Percentiles rank a stretch among this genome's conserved stretches.
Conservation (phyloP, 2,329 filamentous ascomycete genomes). For the Purpureocillium takamizusanense region DNA sequence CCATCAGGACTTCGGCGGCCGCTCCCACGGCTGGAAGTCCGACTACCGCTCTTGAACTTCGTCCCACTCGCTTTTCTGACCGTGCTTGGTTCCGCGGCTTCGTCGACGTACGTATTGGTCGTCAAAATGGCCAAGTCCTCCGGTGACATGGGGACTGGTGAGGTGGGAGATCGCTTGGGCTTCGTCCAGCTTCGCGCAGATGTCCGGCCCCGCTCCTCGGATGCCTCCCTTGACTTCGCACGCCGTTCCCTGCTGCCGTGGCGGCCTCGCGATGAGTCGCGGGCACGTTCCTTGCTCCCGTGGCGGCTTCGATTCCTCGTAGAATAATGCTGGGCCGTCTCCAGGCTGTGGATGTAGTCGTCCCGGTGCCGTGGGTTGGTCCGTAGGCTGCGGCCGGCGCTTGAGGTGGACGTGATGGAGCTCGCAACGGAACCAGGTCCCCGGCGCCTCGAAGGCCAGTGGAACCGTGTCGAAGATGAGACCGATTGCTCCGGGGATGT, state of each 20-base stretch:
- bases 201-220: conserved; percentile 62
- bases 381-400: conserved; percentile 40
- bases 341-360: conserved; percentile 79
- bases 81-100: conserved; percentile 32
- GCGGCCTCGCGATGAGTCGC: conserved; percentile 34
- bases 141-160: conserved; percentile 88
- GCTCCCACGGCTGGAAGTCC: conserved; percentile 38
- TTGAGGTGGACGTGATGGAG: conserved; percentile 48
- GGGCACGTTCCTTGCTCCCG: conserved; percentile 36
- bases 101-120: conserved; percentile 28
- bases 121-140: conserved; percentile 66
- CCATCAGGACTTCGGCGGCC: conserved; percentile 39
- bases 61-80: conserved; percentile 32
- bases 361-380: conserved; percentile 56
- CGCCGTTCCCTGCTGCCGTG: conserved; percentile 40
- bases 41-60: conserved; percentile 27
- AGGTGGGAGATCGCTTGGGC: conserved; percentile 82
- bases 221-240: conserved; percentile 49
- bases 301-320: conserved; percentile 47
- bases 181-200: conserved; percentile 57
- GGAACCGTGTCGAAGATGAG: conserved; percentile 42
- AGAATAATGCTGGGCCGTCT: conserved; percentile 60
- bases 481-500: conserved; percentile 49
- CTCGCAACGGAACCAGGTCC: conserved; percentile 47
- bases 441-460: conserved; percentile 45